Percentiles rank a stretch among this genome's conserved stretches.
phyloP scores from a whole-genome alignment of 257 asterid species.

The Rhazya stricta region DNA sequence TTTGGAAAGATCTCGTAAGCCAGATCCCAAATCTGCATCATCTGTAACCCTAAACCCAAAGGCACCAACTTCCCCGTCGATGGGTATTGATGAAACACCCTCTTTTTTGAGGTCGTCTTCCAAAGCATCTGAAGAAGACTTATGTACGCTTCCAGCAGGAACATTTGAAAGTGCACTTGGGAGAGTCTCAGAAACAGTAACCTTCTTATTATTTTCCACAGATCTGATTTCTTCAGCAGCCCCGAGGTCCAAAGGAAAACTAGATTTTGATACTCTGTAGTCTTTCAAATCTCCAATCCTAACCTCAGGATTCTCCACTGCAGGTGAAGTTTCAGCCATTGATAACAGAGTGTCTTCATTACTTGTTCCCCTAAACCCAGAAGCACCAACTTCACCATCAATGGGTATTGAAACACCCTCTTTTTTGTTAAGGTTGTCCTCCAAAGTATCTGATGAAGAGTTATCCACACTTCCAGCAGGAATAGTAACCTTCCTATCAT shows the following conservation, averaged over 20 bases:
- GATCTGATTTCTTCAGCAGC: constrained; percentile 25
- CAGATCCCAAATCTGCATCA: constrained; percentile 6
- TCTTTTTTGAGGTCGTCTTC: constrained; percentile 17
- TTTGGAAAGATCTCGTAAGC: not conserved
- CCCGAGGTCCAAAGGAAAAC: constrained; percentile 23
- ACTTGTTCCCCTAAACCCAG: constrained; percentile 1
- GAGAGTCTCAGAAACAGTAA: constrained; percentile 20
- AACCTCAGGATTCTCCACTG: constrained; percentile 17
- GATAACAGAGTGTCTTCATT: constrained; percentile 7
- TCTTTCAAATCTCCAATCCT: constrained; percentile 27
- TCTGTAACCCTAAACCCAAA: constrained; percentile 4
- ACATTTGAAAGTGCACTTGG: constrained; percentile 16
- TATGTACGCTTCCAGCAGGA: constrained; percentile 21
- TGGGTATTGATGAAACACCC: not conserved
- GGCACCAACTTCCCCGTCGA: constrained; percentile 17
- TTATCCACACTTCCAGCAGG: constrained; percentile 19
- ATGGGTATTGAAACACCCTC: constrained; percentile 7
- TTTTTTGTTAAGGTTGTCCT: constrained; percentile 15
- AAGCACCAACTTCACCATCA: constrained; percentile 15
- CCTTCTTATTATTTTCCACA: not conserved
- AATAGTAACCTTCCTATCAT: constrained; percentile 15
- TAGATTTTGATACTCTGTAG: constrained; percentile 17
- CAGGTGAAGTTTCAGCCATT: constrained; percentile 16
- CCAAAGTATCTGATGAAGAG: constrained; percentile 16
- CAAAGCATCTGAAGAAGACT: constrained; percentile 17